phyloP scores from a whole-genome alignment of 2,329 filamentous ascomycete species.

The Xylariales sp. region DNA sequence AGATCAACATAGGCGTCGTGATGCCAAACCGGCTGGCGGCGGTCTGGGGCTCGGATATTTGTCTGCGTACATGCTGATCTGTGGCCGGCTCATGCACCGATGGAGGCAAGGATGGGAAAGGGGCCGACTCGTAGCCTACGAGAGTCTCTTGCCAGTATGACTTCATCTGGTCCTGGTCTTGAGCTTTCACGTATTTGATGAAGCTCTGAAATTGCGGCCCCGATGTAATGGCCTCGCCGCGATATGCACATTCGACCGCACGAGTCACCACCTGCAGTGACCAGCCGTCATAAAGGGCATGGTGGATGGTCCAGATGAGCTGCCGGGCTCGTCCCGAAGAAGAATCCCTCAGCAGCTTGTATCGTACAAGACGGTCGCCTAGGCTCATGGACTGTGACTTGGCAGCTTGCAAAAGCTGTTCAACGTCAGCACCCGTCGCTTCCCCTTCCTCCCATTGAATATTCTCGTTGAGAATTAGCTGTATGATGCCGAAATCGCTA shows the following conservation, averaged over 20 bases:
- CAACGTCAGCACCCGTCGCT: no score
- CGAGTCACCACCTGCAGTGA: not conserved
- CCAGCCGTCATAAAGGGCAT: not conserved
- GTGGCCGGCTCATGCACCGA: not conserved
- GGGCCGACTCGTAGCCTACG: not conserved
- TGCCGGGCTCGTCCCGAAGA: not conserved
- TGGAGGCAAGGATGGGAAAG: not conserved
- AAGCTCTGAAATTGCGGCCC: not conserved
- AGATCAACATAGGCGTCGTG: no score
- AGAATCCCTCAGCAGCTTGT: not conserved
- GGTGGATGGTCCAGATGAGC: not conserved
- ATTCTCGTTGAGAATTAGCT: not conserved
- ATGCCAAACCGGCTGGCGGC: no score
- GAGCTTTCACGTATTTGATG: not conserved
- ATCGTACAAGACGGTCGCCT: not conserved
- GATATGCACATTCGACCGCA: not conserved
- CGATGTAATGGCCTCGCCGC: not conserved
- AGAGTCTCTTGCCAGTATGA: not conserved
- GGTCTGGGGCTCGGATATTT: no score
- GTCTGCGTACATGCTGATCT: no score
- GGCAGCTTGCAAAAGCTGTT: not conserved
- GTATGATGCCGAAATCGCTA: not conserved
- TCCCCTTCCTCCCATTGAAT: not conserved
- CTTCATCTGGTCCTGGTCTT: not conserved
- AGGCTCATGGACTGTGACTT: not conserved